Evolutionary conservation across 2,329 filamentous ascomycete genomes (phyloP).

Genomic region (Calycina marina): DNA sequence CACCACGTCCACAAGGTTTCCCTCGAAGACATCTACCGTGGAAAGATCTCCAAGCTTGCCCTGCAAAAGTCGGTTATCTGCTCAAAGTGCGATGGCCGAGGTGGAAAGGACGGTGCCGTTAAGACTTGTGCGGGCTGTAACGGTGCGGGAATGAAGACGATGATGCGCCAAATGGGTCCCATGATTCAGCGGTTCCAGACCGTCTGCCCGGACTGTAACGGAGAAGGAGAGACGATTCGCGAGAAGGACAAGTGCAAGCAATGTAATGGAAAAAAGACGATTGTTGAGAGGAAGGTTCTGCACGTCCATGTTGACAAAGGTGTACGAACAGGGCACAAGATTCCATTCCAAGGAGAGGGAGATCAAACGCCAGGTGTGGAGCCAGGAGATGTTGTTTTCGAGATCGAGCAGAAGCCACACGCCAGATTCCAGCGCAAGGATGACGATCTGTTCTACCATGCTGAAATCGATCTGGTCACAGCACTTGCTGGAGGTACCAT

Average conservation of each 20-base stretch:
- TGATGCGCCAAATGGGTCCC: slow-evolving; percentile 99
- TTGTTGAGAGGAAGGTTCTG: slow-evolving; percentile 93
- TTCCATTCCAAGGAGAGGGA: slow-evolving; percentile 93
- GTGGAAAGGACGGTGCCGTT: slow-evolving; percentile 95
- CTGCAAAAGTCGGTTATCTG: slow-evolving; percentile 97
- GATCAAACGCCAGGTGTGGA: slow-evolving; percentile 89
- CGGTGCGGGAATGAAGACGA: slow-evolving; percentile 95
- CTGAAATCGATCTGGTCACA: slow-evolving; percentile 89
- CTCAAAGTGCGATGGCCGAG: slow-evolving; percentile 81
- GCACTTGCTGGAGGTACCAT: slow-evolving; percentile 84
- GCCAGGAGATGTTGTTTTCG: slow-evolving; percentile 92
- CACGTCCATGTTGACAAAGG: slow-evolving; percentile 96
- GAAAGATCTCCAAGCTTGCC: slow-evolving; percentile 94
- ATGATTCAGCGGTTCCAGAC: slow-evolving; percentile 99
- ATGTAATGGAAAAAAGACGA: slow-evolving; percentile 94
- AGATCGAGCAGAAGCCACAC: slow-evolving; percentile 99
- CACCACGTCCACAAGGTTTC: slow-evolving; percentile 98
- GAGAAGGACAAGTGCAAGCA: slow-evolving; percentile 97
- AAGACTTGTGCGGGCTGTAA: slow-evolving; percentile 85
- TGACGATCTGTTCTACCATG: slow-evolving; percentile 89
- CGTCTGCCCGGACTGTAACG: slow-evolving; percentile 94
- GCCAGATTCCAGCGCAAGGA: slow-evolving; percentile 87
- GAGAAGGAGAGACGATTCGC: slow-evolving; percentile 90
- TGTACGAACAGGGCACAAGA: slow-evolving; percentile 85
- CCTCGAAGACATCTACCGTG: slow-evolving; percentile 93